These are phyloP conservation scores for Leccinum rimulosum DNA, from an alignment of 768 basidiomycete genomes.

Conservation along the genomic window DNA sequence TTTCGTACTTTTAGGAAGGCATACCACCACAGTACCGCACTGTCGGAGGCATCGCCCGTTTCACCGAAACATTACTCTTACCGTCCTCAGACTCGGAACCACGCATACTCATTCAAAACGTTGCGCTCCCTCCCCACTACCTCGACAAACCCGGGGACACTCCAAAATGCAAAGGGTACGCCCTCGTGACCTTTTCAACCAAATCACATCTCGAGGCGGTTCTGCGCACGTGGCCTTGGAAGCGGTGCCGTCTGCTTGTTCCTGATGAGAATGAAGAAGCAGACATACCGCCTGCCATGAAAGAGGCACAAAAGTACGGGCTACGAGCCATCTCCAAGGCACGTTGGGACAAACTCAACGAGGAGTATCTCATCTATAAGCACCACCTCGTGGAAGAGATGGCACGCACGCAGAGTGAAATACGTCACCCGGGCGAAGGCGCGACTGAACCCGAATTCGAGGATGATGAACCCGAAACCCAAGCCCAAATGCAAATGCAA, in stretches of 20 bases:
- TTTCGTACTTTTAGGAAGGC: conserved; percentile 78
- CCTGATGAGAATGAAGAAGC: background rate
- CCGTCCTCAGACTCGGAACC: background rate
- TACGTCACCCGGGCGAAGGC: background rate
- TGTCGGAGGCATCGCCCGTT: conserved; percentile 46
- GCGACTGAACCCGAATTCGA: background rate
- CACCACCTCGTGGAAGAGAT: conserved; percentile 51
- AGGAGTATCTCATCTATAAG: conserved; percentile 68
- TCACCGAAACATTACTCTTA: conserved; percentile 39
- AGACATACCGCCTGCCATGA: conserved; percentile 7
- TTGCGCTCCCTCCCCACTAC: conserved; percentile 62
- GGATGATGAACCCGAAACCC: background rate
- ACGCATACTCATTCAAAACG: conserved; percentile 42
- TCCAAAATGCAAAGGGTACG: conserved; percentile 73
- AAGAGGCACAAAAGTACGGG: conserved; percentile 56
- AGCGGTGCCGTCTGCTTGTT: conserved; percentile 12
- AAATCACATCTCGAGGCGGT: conserved; percentile 41
- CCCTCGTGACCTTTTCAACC: conserved; percentile 56
- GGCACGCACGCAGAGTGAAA: conserved; percentile 14
- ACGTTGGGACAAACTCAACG: conserved; percentile 61
- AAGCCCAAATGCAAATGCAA: background rate
- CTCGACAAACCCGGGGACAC: conserved; percentile 52
- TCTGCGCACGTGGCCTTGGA: conserved; percentile 63
- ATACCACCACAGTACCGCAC: conserved; percentile 56
- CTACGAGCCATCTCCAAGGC: conserved; percentile 55